Conservation (phyloP, 2,329 filamentous ascomycete genomes). For the Xylogone sp. region DNA sequence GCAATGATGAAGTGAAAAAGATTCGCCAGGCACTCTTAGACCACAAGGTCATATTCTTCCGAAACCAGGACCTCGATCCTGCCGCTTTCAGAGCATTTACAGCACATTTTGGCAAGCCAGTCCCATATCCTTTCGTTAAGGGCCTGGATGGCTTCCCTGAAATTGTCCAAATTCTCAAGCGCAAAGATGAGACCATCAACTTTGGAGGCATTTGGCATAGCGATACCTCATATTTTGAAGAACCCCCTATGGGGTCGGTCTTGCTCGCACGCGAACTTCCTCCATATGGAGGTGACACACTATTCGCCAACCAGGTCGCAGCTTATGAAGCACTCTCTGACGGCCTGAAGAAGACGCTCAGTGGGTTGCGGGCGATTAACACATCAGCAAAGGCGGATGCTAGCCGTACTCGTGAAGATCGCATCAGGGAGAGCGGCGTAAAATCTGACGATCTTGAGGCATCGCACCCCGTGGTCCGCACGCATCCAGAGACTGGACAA, state of each 20-base stretch:
- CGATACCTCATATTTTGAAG: conserved; percentile 52
- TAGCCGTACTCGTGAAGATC: conserved; percentile 45
- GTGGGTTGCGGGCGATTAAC: conserved; percentile 50
- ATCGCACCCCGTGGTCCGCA: conserved; percentile 51
- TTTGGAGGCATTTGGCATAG: conserved; percentile 35
- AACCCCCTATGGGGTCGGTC: conserved; percentile 55
- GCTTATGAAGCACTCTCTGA: conserved; percentile 53
- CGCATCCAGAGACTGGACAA: conserved; percentile 59
- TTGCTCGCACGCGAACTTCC: conserved; percentile 51
- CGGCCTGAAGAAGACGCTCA: conserved; percentile 54
- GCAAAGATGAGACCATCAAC: conserved; percentile 41
- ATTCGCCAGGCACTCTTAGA: conserved; percentile 47
- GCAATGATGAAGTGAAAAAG: conserved; percentile 32
- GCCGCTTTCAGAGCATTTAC: conserved; percentile 49
- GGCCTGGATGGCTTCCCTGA: neutral
- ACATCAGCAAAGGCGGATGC: conserved; percentile 50
- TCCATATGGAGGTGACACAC: conserved; percentile 46
- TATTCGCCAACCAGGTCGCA: conserved; percentile 56
- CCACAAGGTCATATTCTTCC: conserved; percentile 55
- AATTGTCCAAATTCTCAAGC: neutral
- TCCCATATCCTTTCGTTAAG: neutral
- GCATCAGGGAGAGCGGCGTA: conserved; percentile 39
- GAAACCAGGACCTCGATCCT: conserved; percentile 47
- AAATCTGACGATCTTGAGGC: neutral
- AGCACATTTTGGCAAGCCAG: conserved; percentile 45